phyloP scores from a whole-genome alignment of 139 green algal species.

The Haematococcus sp. region DNA sequence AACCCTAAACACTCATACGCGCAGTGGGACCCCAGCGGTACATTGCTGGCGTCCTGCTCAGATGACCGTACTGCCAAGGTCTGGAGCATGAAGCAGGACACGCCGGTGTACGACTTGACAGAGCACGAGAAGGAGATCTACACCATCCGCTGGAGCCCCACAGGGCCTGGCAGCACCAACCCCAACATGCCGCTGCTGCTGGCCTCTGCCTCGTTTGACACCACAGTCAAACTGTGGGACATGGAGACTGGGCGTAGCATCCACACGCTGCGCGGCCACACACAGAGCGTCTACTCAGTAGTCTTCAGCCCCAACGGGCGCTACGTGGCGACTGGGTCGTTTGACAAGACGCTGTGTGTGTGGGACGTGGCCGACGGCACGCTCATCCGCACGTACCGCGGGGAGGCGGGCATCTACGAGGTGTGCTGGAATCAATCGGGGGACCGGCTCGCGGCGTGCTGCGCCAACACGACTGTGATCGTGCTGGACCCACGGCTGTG shows the following conservation, averaged over 20 bases:
- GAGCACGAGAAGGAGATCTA: slow-evolving; percentile 88
- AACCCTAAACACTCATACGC: too few relatives aligned
- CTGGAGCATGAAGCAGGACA: slow-evolving; percentile 48
- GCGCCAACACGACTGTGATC: slow-evolving; percentile 64
- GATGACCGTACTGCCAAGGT: slow-evolving; percentile 84
- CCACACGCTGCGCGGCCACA: slow-evolving; percentile 66
- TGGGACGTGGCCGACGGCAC: slow-evolving; percentile 70
- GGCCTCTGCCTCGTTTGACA: slow-evolving; percentile 83
- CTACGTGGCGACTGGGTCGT: slow-evolving; percentile 74
- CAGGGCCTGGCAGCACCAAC: slow-evolving; percentile 56
- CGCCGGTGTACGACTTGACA: slow-evolving; percentile 55
- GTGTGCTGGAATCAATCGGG: slow-evolving; percentile 80
- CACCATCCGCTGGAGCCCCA: slow-evolving; percentile 83
- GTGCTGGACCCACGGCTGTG: slow-evolving; percentile 70
- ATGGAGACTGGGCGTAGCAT: slow-evolving; percentile 61
- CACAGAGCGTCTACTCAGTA: slow-evolving; percentile 74
- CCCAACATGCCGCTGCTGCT: slow-evolving; percentile 64
- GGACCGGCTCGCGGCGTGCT: slow-evolving; percentile 72
- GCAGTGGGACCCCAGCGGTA: slow-evolving; percentile 78
- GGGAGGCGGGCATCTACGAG: slow-evolving; percentile 81
- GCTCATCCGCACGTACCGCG: slow-evolving; percentile 64
- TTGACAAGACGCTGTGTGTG: slow-evolving; percentile 77
- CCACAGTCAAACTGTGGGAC: slow-evolving; percentile 85
- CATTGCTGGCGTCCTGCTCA: slow-evolving; percentile 84
- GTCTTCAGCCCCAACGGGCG: slow-evolving; percentile 72